Percentiles rank a stretch among this genome's conserved stretches.
These are phyloP conservation scores for Gentiana macrophylla DNA, from an alignment of 257 asterid genomes.

Conservation along the genomic window DNA sequence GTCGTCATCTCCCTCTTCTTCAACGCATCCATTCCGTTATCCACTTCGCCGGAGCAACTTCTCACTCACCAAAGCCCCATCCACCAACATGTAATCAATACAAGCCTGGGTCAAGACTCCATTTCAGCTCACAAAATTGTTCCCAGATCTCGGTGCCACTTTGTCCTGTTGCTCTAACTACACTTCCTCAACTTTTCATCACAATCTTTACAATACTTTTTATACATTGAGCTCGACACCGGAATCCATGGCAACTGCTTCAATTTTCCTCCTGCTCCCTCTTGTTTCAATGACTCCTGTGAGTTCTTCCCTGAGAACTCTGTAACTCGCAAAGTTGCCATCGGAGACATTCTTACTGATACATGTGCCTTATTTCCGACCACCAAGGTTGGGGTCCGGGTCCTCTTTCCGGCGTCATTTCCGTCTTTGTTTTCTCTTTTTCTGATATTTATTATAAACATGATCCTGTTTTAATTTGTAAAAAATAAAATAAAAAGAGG, in stretches of 20 bases:
- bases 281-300: conserved; percentile 27
- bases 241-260: conserved; percentile 8
- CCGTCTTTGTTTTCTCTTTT: conserved; percentile 16
- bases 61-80: conserved; percentile 2
- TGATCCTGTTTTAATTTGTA: too few species aligned
- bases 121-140: neutral
- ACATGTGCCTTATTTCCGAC: conserved; percentile 11
- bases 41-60: neutral
- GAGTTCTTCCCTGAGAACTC: conserved; percentile 14
- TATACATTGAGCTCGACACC: conserved; percentile 2
- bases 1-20: neutral
- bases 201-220: conserved; percentile 2
- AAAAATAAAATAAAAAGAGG: too few species aligned
- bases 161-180: conserved; percentile 6
- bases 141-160: conserved; percentile 9
- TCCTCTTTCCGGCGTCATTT: conserved; percentile 1
- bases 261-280: conserved; percentile 14
- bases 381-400: conserved; percentile 1
- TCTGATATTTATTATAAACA: too few species aligned
- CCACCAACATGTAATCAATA: conserved; percentile 9
- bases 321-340: conserved; percentile 5
- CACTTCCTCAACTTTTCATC: conserved; percentile 10
- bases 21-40: neutral
- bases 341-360: conserved; percentile 10
- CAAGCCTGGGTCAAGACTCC: conserved; percentile 8